Conservation (phyloP, 345 rosid genomes). For the Salix udensis region DNA sequence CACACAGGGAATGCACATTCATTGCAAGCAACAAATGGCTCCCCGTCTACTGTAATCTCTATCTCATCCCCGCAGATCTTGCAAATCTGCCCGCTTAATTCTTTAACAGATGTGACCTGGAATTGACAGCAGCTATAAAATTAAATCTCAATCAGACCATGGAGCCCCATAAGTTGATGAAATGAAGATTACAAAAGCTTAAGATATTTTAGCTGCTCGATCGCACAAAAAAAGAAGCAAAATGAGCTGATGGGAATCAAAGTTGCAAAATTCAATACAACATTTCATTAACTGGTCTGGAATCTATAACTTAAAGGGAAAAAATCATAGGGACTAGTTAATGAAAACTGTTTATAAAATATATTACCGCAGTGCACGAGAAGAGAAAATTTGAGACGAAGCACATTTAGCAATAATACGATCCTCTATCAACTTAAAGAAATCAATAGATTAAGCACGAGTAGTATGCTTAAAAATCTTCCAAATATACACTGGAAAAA, state of each 20-base stretch:
- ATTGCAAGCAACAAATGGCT: constrained; percentile 90
- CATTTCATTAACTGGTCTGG: constrained; percentile 14
- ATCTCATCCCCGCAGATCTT: constrained; percentile 94
- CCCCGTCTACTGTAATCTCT: constrained; percentile 61
- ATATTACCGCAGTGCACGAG: not conserved
- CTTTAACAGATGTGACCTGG: constrained; percentile 68
- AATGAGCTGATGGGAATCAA: constrained; percentile 8
- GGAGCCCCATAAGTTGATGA: no score
- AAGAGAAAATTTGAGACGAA: not conserved
- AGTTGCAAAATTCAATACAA: constrained; percentile 16
- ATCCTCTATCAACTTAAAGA: constrained; percentile 9
- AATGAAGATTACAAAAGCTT: not conserved
- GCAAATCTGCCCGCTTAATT: constrained; percentile 70
- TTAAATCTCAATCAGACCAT: constrained; percentile 9
- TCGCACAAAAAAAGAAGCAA: not conserved
- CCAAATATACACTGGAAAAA: not conserved
- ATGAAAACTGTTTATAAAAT: not conserved
- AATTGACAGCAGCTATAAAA: constrained; percentile 6
- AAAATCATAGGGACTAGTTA: not conserved
- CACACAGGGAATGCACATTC: constrained; percentile 98
- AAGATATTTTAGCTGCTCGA: constrained; percentile 1
- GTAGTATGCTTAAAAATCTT: not conserved
- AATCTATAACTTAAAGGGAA: constrained; percentile 12
- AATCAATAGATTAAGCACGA: not conserved
- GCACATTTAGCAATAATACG: not conserved